Base-by-base conservation (phyloP, 108 stramenopile species). In the Conticribra guillardii region DNA sequence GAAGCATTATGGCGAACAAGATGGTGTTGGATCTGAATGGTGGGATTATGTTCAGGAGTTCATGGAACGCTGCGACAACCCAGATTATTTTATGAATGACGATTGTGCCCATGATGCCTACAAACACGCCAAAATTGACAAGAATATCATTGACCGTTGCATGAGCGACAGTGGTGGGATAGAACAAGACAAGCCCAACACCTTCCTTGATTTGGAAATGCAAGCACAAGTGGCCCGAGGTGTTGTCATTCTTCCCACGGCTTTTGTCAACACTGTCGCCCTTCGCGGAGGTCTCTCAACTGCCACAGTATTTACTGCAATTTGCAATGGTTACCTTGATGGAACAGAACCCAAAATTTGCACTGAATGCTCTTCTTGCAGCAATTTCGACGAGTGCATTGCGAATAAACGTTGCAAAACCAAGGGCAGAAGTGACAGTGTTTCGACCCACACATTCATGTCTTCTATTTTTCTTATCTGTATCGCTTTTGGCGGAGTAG, bases 41-140 rank as follows among this genome's bases (percentile, higher is more conserved):
- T 98, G 95, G 94, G 77, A 89, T 41, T 98, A 98, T 63, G 79
- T 94, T 7, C 52, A 57, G 21, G 70, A 87, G 47, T 98, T 97
- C 83, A 65, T 89, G 30, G 46, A 76, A 16, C 78, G 83, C 9
- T 95, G 93, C 63, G 77, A 84, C 34, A 71, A 60, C 27, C 69
- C 83, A 18, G 85, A 89, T 37, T 92, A 73, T 55, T 90, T 90
- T 70, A 82, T 77, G 31, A 84, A 88, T 55, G 76, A 84, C 30
- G 92, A 94, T 31, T 98, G 97, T 70, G 84, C 91, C 41, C 71
- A 76, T n/a, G 82, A 83, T 69, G 80, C 71, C 65, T 71, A 79
- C 60, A 80, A 62, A n/a, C 60, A 76, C 17, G 85, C 87, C 18
- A 80, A 86, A 46, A 73, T 75, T 55, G 71, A 76, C 46, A 19